Evolutionary conservation across 2,329 filamentous ascomycete genomes (phyloP).

Genomic region (Trichocomaceae sp.): DNA sequence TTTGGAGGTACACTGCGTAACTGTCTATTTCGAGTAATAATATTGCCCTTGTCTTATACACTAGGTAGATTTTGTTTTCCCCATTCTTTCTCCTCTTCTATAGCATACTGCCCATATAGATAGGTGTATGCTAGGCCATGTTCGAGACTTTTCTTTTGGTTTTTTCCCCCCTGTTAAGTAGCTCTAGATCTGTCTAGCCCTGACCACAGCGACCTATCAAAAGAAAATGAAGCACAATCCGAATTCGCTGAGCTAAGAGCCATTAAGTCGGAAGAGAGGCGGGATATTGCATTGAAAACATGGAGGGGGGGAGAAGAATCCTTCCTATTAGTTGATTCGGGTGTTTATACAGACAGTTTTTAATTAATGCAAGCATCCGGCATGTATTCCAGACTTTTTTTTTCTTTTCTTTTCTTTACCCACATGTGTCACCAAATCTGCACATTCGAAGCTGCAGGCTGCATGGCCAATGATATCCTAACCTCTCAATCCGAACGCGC

Average conservation of each 20-base stretch:
- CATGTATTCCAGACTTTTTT: background rate
- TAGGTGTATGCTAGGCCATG: background rate
- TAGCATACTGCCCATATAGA: no score
- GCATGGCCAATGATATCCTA: background rate
- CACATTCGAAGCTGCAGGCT: background rate
- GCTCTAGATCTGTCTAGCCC: background rate
- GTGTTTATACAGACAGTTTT: no score
- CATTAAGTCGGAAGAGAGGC: no score
- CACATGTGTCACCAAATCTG: background rate
- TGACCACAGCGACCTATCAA: background rate
- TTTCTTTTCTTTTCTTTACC: background rate
- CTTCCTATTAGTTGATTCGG: background rate
- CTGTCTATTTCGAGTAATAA: background rate
- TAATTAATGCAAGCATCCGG: background rate
- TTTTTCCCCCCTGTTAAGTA: constrained; percentile 3
- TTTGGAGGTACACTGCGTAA: background rate
- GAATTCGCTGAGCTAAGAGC: background rate
- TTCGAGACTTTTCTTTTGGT: constrained; percentile 19
- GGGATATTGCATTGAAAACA: background rate
- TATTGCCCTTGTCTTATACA: no score
- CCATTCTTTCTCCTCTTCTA: constrained; percentile 6
- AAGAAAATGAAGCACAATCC: background rate
- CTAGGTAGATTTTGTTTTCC: no score
- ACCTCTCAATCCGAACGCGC: background rate
- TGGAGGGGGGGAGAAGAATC: background rate